phyloP scores from a whole-genome alignment of 352 stramenopile species.

The Pythium phragmitis region DNA sequence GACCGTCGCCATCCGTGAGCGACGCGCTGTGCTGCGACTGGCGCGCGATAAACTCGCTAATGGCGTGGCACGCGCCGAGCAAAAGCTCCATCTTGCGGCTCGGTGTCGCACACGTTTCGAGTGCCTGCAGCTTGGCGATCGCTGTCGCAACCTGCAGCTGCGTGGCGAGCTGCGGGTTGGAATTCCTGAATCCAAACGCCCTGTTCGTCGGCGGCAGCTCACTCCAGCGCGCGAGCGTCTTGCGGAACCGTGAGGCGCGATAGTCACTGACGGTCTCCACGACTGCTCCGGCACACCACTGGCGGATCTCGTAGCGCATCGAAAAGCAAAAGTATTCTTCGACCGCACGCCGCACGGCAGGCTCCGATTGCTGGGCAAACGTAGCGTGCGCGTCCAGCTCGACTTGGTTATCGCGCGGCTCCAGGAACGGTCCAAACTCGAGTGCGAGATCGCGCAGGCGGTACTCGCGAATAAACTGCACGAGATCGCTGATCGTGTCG shows the following conservation, averaged over 20 bases:
- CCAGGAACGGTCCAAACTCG: background rate
- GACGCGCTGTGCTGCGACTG: background rate
- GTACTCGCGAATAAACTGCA: slow-evolving; percentile 39
- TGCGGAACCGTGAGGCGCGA: slow-evolving; percentile 10
- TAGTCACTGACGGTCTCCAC: no score
- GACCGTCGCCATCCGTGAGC: no score
- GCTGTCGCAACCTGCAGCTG: slow-evolving; percentile 16
- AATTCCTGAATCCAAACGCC: slow-evolving; percentile 16
- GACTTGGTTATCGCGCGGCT: slow-evolving; percentile 2
- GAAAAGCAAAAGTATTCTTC: slow-evolving; percentile 33
- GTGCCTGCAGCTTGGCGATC: slow-evolving; percentile 23
- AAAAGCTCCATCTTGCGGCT: slow-evolving; percentile 33
- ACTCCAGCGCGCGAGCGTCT: slow-evolving; percentile 22
- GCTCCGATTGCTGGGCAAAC: background rate
- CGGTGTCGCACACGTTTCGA: slow-evolving; percentile 26
- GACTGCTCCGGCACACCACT: slow-evolving; percentile 19
- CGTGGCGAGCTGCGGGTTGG: background rate
- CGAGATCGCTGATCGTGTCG: slow-evolving; percentile 34
- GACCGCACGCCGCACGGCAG: slow-evolving; percentile 27
- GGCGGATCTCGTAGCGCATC: slow-evolving; percentile 23
- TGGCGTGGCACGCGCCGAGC: slow-evolving; percentile 30
- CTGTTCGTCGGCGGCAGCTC: slow-evolving; percentile 19
- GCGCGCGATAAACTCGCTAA: slow-evolving; percentile 29
- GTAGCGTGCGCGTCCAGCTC: slow-evolving; percentile 8
- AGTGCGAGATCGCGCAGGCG: slow-evolving; percentile 21